Base-by-base conservation (phyloP, 2,329 filamentous ascomycete species). In the Xylariaceae sp. region DNA sequence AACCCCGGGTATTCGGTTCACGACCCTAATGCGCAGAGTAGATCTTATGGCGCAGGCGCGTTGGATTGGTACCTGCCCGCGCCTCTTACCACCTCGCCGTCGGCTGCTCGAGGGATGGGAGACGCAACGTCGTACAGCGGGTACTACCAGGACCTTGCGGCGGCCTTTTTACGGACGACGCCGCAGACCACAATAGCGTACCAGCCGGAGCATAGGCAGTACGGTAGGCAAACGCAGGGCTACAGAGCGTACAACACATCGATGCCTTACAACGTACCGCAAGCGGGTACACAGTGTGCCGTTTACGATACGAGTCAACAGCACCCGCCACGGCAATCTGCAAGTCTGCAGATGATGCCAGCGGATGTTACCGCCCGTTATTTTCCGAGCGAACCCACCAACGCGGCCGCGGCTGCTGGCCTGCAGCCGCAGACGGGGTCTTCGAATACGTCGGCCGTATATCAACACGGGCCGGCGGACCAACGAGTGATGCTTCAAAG, bases 241-340 rank as follows among this genome's bases (percentile, higher is more conserved):
- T 87, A 85, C 68, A 74, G 77, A 69, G 78, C 78, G 73, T 89
- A 84, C 79, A 87, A 79, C 68, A 75, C 87, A 50, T 84, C 85
- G 62, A 86, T 94, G 78, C 88, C 95, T 83, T 96, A 96, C 79
- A 88, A 87, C 77, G 88, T 93, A 69, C 79, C 82, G 71, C 87
- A 87, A 72, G 79, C 86, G 69, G 79, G 78, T 60, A 77, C 81
- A 63, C 84, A 85, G 76, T 79, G 78, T 76, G 74, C 85, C 78
- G 80, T 88, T 76, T 96, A 96, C 78, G 90, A 94, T 75, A 79
- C 86, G 71, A 85, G 87, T 72, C 83, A 87, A 76, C 88, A 88
- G 71, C 96, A 92, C 78, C 83, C 87, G 70, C 79, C 87, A 66
- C 87, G 89, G 79, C 90, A 92, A 71, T 84, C 88, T 76, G 86